A percentile compares a stretch with the other conserved stretches of the same genome.
phyloP scores from a whole-genome alignment of 805 yeast genomes.

The Hanseniaspora nectarophila region DNA sequence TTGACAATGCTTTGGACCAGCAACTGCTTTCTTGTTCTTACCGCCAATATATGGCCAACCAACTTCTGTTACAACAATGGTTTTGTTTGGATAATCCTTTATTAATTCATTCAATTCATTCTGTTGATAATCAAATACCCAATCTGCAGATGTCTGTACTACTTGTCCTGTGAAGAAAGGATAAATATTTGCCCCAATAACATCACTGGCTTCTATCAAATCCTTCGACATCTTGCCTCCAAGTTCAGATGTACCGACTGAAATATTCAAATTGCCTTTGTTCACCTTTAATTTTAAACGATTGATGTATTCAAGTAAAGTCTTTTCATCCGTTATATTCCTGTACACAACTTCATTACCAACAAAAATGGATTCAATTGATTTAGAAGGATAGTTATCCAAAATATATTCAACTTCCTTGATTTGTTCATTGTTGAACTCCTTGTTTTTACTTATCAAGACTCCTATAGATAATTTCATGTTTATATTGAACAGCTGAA shows the following conservation, averaged over 20 bases:
- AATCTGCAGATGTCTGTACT: constrained; percentile 37
- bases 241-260: constrained; percentile 53
- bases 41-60: constrained; percentile 71
- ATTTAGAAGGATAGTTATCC: constrained; percentile 33
- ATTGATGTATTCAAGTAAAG: constrained; percentile 34
- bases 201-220: constrained; percentile 37
- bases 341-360: constrained; percentile 56
- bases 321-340: constrained; percentile 33
- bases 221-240: constrained; percentile 36
- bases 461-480: constrained; percentile 51
- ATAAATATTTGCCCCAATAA: constrained; percentile 52
- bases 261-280: constrained; percentile 30
- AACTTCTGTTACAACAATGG: constrained; percentile 44
- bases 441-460: constrained; percentile 43
- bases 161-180: constrained; percentile 54
- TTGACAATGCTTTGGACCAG: constrained; percentile 36
- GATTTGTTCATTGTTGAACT: constrained; percentile 38
- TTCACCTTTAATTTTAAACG: constrained; percentile 33
- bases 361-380: constrained; percentile 41
- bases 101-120: constrained; percentile 33
- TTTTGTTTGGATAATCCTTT: constrained; percentile 21
- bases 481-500: constrained; percentile 38
- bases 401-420: constrained; percentile 34
- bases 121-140: constrained; percentile 41
- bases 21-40: constrained; percentile 33